phyloP scores from a whole-genome alignment of 495 filamentous ascomycete genomes.

The Daldinia childiae region DNA sequence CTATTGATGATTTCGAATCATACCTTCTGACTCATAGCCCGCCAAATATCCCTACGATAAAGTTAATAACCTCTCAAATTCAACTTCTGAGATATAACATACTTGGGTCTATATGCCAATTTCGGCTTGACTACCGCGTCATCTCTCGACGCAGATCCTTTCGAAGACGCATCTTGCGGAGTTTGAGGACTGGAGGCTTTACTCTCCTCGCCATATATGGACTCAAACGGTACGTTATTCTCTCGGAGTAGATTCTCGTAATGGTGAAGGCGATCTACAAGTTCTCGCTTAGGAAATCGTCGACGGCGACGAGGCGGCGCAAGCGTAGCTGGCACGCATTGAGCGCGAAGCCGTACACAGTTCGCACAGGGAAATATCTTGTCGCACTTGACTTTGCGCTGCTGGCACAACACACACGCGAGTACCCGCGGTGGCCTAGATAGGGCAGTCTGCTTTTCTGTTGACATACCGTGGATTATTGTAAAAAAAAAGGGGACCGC shows the following conservation, averaged over 20 bases:
- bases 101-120: not conserved
- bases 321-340: not conserved
- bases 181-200: not conserved
- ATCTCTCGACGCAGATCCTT: not conserved
- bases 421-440: not conserved
- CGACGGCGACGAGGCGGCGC: not conserved
- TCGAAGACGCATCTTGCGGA: not conserved
- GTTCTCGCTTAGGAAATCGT: not conserved
- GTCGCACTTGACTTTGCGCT: conserved; percentile 1
- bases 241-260: not conserved
- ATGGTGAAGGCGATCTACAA: not conserved
- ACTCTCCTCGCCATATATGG: not conserved
- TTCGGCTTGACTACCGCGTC: not conserved
- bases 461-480: not conserved
- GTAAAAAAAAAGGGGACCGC: not conserved
- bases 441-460: not conserved
- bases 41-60: not conserved
- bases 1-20: not conserved
- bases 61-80: not conserved
- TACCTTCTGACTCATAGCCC: not conserved
- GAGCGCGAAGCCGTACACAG: not conserved
- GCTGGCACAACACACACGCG: not conserved
- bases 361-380: not conserved
- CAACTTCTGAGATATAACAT: not conserved
- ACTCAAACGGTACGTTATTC: not conserved